A percentile compares a stretch with the other conserved stretches of the same genome.
Evolutionary conservation across 495 filamentous ascomycete genomes (phyloP).

Genomic region (Neurospora pannonica): DNA sequence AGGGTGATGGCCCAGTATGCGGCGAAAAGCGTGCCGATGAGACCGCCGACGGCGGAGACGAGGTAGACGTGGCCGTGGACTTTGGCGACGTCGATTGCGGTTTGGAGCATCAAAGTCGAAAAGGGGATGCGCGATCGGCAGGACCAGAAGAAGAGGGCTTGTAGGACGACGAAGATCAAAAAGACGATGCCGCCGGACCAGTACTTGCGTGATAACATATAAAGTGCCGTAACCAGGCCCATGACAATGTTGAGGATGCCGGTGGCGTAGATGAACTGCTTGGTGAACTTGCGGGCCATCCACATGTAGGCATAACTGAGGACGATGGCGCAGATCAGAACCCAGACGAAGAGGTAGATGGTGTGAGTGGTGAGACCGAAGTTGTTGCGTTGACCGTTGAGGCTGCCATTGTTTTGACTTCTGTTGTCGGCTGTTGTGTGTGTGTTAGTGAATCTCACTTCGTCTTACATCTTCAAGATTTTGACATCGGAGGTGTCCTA

Average conservation of each 20-base stretch:
- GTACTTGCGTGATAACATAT: constrained; percentile 58
- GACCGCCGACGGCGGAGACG: constrained; percentile 69
- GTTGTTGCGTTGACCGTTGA: constrained; percentile 59
- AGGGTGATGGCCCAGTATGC: constrained; percentile 54
- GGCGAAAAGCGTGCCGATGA: constrained; percentile 62
- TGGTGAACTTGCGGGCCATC: constrained; percentile 71
- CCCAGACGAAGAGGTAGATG: constrained; percentile 71
- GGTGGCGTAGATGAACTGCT: constrained; percentile 85
- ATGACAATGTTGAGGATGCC: constrained; percentile 82
- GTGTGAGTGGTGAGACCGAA: constrained; percentile 76
- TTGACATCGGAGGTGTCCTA: constrained; percentile 2
- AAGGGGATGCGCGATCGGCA: constrained; percentile 89
- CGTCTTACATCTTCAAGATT: background rate
- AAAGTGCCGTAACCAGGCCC: constrained; percentile 52
- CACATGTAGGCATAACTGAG: constrained; percentile 70
- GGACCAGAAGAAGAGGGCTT: constrained; percentile 44
- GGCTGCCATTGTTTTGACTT: constrained; percentile 59
- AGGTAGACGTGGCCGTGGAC: constrained; percentile 76
- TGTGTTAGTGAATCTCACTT: background rate
- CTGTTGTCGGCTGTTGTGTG: constrained; percentile 37
- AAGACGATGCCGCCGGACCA: constrained; percentile 81
- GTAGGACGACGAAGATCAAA: constrained; percentile 58
- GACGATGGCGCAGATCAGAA: constrained; percentile 59
- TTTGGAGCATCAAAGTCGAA: constrained; percentile 81
- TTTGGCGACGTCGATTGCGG: constrained; percentile 76